Evolutionary conservation across 73 alveolate genomes (phyloP), one percentile per base, ranked within the genome.

Genomic region (Symbiodinium pilosum): DNA sequence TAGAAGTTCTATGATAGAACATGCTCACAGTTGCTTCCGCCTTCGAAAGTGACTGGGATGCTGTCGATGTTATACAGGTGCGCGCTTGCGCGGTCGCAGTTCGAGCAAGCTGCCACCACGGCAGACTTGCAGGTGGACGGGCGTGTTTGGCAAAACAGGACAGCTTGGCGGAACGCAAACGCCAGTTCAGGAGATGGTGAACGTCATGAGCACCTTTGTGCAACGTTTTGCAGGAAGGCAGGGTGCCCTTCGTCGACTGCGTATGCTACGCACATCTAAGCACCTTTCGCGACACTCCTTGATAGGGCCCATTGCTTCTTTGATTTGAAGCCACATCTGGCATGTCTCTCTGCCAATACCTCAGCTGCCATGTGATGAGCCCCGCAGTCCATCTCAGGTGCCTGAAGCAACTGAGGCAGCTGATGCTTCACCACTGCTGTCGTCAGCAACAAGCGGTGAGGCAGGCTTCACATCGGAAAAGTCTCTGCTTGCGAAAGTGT

Each of bases 291-390:
- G 7, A 24, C 5, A 30, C 77, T 64, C 77, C 59, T 26, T 64
- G 77, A 28, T 51, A 88, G 95, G 95, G 95, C 95, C 38, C 95
- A 88, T n/a, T 88, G 95, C 71, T 88, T 88, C 71, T 88, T 88
- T 71, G 95, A 88, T 54, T 52, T 88, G 43, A 88, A 88, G 71
- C 95, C 95, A 20, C 44, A 88, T 39, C 44, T 88, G 21, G 42
- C 73, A 3, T 88, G 39, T 40, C 71, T 88, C 47, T 64, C 95
- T 7, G 94, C 94, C 85, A 20, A 34, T 36, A 28, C 26, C 44
- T 39, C 54, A 32, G 77, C 20, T 14, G 59, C 59, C n/a, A n/a
- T n/a, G n/a, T n/a, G n/a, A n/a, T n/a, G n/a, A n/a, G n/a, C n/a
- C n/a, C n/a, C n/a, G n/a, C n/a, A n/a, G n/a, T n/a, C n/a, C n/a